phyloP scores from a whole-genome alignment of 129 eudicot genomes.

The Logfia minima region DNA sequence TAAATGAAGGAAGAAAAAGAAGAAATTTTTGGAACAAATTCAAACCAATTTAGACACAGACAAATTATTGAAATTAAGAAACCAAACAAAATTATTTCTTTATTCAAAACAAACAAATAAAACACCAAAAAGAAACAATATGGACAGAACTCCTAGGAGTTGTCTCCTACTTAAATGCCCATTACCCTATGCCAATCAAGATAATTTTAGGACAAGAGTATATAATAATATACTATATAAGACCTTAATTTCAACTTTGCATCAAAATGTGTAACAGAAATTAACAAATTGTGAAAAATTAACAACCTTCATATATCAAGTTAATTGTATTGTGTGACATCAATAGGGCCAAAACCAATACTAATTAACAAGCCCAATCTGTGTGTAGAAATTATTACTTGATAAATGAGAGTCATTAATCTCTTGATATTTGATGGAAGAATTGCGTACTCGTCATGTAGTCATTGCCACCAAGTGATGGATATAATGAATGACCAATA shows the following conservation, averaged over 20 bases:
- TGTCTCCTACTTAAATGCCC: conserved; percentile 37
- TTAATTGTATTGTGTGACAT: conserved; percentile 30
- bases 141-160: conserved; percentile 41
- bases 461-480: conserved; percentile 55
- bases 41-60: conserved; percentile 38
- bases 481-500: conserved; percentile 52
- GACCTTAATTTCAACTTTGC: conserved; percentile 39
- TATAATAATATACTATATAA: background rate
- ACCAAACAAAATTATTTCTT: conserved; percentile 16
- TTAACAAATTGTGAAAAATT: conserved; percentile 6
- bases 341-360: conserved; percentile 14
- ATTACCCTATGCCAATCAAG: conserved; percentile 34
- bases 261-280: conserved; percentile 27
- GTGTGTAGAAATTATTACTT: conserved; percentile 25
- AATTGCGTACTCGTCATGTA: conserved; percentile 88
- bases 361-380: conserved; percentile 26
- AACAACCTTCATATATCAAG: conserved; percentile 23
- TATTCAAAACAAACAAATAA: conserved; percentile 24
- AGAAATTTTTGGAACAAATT: conserved; percentile 25
- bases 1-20: conserved; percentile 40
- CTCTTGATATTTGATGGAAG: conserved; percentile 73
- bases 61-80: conserved; percentile 30
- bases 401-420: background rate
- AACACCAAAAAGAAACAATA: conserved; percentile 32
- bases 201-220: conserved; percentile 12